Conservation (phyloP, 2,329 filamentous ascomycete genomes). For the Coccinonectria pachysandricola region DNA sequence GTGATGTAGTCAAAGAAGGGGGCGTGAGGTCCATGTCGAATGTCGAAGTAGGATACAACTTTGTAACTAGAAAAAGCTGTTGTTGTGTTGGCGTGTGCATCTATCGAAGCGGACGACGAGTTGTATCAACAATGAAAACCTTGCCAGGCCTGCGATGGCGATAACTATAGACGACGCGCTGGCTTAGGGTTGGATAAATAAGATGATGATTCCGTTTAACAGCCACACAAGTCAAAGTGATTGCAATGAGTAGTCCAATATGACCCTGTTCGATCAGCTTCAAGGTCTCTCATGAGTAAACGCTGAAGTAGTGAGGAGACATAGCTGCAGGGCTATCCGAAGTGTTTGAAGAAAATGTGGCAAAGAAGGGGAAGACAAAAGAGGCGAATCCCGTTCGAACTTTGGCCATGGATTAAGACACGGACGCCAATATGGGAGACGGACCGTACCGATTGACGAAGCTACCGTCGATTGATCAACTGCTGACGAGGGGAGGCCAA, state of each 20-base stretch:
- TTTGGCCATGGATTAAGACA: conserved; percentile 9
- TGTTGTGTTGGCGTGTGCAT: conserved; percentile 14
- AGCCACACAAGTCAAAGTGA: too few relatives aligned
- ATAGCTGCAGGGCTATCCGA: too few relatives aligned
- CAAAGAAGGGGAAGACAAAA: conserved; percentile 2
- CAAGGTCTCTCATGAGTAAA: too few relatives aligned
- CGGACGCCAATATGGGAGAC: conserved; percentile 12
- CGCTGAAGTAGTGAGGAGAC: too few relatives aligned
- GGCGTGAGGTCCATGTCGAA: conserved; percentile 40
- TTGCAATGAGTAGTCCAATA: too few relatives aligned
- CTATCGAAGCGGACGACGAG: conserved; percentile 11
- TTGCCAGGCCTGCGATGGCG: conserved; percentile 1
- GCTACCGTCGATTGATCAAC: conserved; percentile 18
- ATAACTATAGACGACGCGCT: conserved; percentile 1
- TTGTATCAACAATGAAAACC: conserved; percentile 13
- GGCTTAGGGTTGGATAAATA: too few relatives aligned
- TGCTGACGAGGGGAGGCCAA: conserved; percentile 16
- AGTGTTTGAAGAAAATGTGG: too few relatives aligned
- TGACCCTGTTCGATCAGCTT: too few relatives aligned
- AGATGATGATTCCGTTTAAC: too few relatives aligned
- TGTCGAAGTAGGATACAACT: too few relatives aligned
- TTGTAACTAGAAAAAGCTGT: too few relatives aligned
- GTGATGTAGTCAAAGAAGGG: conserved; percentile 33
- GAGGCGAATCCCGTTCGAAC: conserved; percentile 8
- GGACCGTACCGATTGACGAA: conserved; percentile 16